A percentile compares a stretch with the other conserved stretches of the same genome.
phyloP scores from a whole-genome alignment of 768 basidiomycete genomes.

The Hericium alpestre region DNA sequence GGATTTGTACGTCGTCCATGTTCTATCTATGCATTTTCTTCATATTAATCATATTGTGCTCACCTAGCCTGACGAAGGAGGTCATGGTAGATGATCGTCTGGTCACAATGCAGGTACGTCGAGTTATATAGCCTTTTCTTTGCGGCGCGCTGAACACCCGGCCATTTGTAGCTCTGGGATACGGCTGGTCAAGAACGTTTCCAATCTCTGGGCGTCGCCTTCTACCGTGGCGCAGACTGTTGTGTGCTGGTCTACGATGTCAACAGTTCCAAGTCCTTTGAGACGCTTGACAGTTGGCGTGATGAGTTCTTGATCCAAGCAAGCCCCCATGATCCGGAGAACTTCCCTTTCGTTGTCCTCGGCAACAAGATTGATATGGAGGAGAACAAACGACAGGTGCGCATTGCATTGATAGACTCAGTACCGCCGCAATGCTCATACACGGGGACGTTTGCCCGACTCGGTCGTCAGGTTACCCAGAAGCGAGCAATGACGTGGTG shows the following conservation, averaged over 20 bases:
- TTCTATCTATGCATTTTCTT: slow-evolving; percentile 14
- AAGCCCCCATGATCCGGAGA: slow-evolving; percentile 97
- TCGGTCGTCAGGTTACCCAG: slow-evolving; percentile 71
- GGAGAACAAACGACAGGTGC: slow-evolving; percentile 93
- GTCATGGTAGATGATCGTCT: slow-evolving; percentile 97
- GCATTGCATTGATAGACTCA: slow-evolving; percentile 11
- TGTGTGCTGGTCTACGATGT: slow-evolving; percentile 99
- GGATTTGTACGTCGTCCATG: slow-evolving; percentile 64
- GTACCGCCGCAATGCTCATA: neutral
- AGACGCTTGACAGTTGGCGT: slow-evolving; percentile 97
- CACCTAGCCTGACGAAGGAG: slow-evolving; percentile 82
- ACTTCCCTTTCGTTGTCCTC: slow-evolving; percentile 97
- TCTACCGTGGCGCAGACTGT: slow-evolving; percentile 98
- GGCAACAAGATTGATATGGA: slow-evolving; percentile 99
- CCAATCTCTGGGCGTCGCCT: slow-evolving; percentile 97
- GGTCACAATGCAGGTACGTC: slow-evolving; percentile 92
- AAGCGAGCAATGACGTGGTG: slow-evolving; percentile 99
- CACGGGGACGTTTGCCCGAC: neutral
- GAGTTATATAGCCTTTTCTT: neutral
- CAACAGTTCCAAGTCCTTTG: slow-evolving; percentile 96
- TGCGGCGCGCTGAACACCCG: neutral
- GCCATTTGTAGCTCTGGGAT: slow-evolving; percentile 80
- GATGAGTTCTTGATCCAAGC: slow-evolving; percentile 99
- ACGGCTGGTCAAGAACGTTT: slow-evolving; percentile 99
- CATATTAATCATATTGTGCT: neutral